A percentile compares a stretch with the other conserved stretches of the same genome.
These are phyloP conservation scores for Cladosporium cucumerinum DNA, from an alignment of 2,329 filamentous ascomycete genomes.

Conservation along the genomic window DNA sequence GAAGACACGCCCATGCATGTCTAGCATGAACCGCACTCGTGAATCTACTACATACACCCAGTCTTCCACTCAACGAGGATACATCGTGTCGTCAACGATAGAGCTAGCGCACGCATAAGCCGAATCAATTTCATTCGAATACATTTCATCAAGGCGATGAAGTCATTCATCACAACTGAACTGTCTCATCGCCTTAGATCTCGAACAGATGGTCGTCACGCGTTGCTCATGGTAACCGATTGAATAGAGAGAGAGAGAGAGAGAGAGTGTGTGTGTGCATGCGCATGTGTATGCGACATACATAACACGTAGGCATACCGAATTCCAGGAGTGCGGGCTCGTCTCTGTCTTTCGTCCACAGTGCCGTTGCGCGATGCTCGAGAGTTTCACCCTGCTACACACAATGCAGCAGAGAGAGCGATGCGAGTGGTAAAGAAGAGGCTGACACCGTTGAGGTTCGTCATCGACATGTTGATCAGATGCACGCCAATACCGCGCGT, in stretches of 20 bases:
- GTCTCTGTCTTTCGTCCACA: background rate
- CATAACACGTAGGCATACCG: background rate
- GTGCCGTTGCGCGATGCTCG: background rate
- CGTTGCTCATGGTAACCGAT: background rate
- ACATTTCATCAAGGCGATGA: background rate
- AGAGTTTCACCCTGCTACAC: constrained; percentile 7
- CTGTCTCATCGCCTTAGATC: background rate
- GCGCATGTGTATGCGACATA: background rate
- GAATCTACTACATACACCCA: background rate
- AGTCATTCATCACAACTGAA: background rate
- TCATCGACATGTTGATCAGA: constrained; percentile 2
- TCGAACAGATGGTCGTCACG: background rate
- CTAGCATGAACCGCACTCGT: background rate
- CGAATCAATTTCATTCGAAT: background rate
- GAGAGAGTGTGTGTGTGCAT: background rate
- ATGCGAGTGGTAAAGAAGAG: constrained; percentile 1
- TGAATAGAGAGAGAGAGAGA: background rate
- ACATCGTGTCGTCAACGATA: background rate
- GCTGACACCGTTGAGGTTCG: constrained; percentile 10
- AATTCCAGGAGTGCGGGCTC: background rate
- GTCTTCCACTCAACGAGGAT: background rate
- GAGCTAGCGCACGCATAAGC: background rate
- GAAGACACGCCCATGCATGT: background rate
- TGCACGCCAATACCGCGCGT: constrained; percentile 13
- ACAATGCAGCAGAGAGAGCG: background rate